Base-by-base conservation (phyloP, 2,329 filamentous ascomycete genomes). In the Colletotrichum tofieldiae region DNA sequence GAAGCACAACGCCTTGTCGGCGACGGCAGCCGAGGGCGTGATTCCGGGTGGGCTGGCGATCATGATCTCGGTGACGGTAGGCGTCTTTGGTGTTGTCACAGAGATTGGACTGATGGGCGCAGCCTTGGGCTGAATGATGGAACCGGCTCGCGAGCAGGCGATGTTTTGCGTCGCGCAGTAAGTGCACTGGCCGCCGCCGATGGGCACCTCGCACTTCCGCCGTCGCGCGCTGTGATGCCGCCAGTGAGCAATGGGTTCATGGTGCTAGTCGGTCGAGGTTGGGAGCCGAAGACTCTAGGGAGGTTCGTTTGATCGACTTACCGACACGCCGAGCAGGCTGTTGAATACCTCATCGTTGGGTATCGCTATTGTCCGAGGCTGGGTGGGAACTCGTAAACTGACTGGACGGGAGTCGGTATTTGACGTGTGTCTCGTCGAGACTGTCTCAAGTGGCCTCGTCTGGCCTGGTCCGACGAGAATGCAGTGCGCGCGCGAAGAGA, bases 291-390 rank as follows among this genome's bases (percentile, higher is more conserved):
- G 45, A 18, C 20, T 23, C 43, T 5, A 20, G 45, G 47, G 16
- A 26, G 6, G 4, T 59, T 51, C 65, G 58, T 51, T 43, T 41
- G 45, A 51, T 26, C 11, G 55, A 65, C 73, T 73, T 73, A 74
- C 73, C 73, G 71, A 67, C 73, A 74, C 26, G 73, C 73, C 64
- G 73, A 74, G 64, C 73, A 74, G 11, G 73, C 73, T 58, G 73
- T 74, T 51, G 73, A 74, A 49, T 74, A 74, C 47, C 73, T 74
- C 73, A 74, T 74, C 2, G 32, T 61, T 23, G 45, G 23, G 43
- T 20, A 7, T 16, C 12, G 39, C 16, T 32, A 51, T 41, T 23
- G 51, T n/a, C 12, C 32, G 45, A 52, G 7, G 18, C 37, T 23
- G 29, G n/a, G 16, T 23, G 29, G n/a, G 16, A 43, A 47, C 8